phyloP scores from a whole-genome alignment of 2,329 filamentous ascomycete species.

The Penicillium sp. region DNA sequence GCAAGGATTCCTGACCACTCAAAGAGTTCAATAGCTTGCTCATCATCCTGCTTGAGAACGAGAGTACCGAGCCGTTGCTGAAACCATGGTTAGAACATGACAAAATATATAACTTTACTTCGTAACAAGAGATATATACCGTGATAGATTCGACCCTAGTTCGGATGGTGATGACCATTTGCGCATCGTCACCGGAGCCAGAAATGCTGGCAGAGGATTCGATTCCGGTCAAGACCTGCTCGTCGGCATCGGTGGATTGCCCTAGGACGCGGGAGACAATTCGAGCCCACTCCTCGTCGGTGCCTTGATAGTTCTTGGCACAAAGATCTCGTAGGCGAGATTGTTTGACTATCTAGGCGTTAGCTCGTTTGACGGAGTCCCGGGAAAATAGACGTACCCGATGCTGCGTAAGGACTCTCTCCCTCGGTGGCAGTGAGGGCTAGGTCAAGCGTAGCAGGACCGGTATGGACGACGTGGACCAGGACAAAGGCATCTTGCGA shows the following conservation, averaged over 20 bases:
- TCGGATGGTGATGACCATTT: constrained; percentile 40
- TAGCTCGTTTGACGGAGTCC: constrained; percentile 5
- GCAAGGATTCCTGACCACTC: constrained; percentile 53
- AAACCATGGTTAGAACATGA: constrained; percentile 15
- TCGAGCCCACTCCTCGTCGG: constrained; percentile 40
- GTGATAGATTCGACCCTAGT: constrained; percentile 48
- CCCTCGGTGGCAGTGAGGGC: constrained; percentile 56
- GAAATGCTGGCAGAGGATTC: constrained; percentile 31
- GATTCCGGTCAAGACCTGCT: constrained; percentile 23
- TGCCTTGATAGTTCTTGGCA: constrained; percentile 42
- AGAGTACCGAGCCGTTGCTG: constrained; percentile 54
- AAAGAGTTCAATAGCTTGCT: constrained; percentile 52
- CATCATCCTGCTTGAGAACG: constrained; percentile 48
- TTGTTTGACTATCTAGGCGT: constrained; percentile 33
- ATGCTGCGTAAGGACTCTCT: constrained; percentile 49
- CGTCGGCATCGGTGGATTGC: constrained; percentile 18
- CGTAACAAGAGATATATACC: constrained; percentile 27
- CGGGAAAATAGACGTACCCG: constrained; percentile 32
- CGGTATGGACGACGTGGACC: constrained; percentile 43
- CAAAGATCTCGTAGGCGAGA: constrained; percentile 35
- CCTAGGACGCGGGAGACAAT: constrained; percentile 36
- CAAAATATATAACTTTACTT: not conserved
- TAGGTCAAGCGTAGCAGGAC: constrained; percentile 46
- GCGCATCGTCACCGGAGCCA: constrained; percentile 24
- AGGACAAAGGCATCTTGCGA: constrained; percentile 43